Evolutionary conservation across 345 rosid species (phyloP), one percentile per base, ranked within the genome.

Genomic region (Lepidium aucheri): DNA sequence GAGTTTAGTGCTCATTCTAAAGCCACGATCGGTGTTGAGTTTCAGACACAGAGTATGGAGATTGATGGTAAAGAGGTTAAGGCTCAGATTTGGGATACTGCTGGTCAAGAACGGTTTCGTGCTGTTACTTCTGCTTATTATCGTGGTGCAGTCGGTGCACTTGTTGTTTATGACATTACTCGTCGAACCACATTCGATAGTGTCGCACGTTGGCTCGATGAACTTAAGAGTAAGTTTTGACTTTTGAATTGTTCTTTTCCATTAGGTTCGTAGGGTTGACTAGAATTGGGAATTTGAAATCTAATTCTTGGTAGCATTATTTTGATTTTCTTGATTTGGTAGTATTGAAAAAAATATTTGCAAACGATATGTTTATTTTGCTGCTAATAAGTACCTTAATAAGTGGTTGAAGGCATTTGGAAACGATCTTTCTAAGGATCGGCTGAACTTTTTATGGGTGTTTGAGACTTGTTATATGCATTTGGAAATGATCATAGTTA

Each of bases 1-100:
- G 94, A 91, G 79, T 91, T 91, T 80, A 90, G 85, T 32, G 86
- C 85, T 3, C 79, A 91, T 79, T 86, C 96, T 3, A 91, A 91
- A 59, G 90, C 97, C 7, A 91, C 97, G 62, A 91, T 91, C 34
- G 97, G 97, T 8, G 97, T 88, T 0, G 97, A 90, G 81, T 91
- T 91, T 68, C 97, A 91, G 84, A 88, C 97, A 6, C 96, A 88
- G 74, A 81, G 82, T 49, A 80, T 88, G 83, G 91, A 89, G 63
- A 85, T 91, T 66, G 88, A 85, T 17, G 94, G 96, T n/a, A 88
- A 91, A 69, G 96, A 88, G 51, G 85, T 91, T 2, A 88, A 91
- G 47, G 97, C 96, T 40, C 96, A 91, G 96, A 88, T 91, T 85
- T 91, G 97, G 97, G 97, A 91, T 51, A 91, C 97, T 54, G 97